These are phyloP conservation scores for Chrysoporthe cubensis DNA, from an alignment of 2,329 filamentous ascomycete genomes.

Conservation along the genomic window DNA sequence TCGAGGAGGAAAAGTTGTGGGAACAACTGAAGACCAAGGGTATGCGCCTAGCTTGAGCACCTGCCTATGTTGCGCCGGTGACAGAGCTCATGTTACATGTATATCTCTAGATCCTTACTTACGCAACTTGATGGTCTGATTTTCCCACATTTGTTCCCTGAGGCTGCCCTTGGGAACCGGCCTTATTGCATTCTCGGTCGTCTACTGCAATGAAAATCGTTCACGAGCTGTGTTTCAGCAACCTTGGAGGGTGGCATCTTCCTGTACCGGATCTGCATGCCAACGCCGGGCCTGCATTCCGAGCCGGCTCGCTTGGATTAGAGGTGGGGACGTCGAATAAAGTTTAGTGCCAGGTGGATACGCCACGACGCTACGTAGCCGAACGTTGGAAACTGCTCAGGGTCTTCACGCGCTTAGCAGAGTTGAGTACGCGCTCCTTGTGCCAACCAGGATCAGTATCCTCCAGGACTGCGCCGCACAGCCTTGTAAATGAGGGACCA, in stretches of 20 bases:
- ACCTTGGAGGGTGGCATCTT: not conserved
- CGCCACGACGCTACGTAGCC: not conserved
- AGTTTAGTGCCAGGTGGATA: not conserved
- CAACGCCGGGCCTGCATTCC: not conserved
- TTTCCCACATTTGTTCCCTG: not conserved
- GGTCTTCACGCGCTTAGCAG: not conserved
- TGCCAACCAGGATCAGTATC: not conserved
- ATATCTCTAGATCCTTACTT: not conserved
- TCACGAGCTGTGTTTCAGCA: not conserved
- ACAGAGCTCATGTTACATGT: not conserved
- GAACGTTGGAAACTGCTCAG: not conserved
- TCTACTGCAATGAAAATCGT: not conserved
- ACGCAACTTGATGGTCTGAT: not conserved
- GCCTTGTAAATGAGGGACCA: not conserved
- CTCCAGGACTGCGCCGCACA: not conserved
- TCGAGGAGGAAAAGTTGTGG: slow-evolving; percentile 29
- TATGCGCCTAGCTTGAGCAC: not conserved
- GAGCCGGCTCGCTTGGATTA: not conserved
- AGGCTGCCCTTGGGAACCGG: not conserved
- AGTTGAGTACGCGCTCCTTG: not conserved
- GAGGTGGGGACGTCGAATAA: not conserved
- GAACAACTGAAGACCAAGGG: slow-evolving; percentile 28
- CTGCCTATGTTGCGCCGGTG: not conserved
- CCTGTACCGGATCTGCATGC: not conserved
- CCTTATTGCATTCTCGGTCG: not conserved